These are phyloP conservation scores for Hansenula sp. DNA, from an alignment of 1,139 yeast genomes.

Conservation along the genomic window DNA sequence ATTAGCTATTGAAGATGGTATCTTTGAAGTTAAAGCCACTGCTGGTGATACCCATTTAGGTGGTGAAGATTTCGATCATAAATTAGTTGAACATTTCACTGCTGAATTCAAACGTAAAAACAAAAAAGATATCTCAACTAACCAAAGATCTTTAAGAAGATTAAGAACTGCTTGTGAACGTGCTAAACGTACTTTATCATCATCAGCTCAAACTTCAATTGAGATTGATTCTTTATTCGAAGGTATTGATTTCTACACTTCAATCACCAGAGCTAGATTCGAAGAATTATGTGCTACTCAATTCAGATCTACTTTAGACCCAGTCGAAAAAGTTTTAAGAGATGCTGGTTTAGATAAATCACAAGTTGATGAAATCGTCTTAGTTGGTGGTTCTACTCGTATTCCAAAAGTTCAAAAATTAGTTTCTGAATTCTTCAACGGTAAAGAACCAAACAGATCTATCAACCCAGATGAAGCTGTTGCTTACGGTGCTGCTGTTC, in stretches of 20 bases:
- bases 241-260: slow-evolving; percentile 75
- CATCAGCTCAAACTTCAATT: slow-evolving; percentile 81
- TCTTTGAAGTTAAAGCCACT: slow-evolving; percentile 97
- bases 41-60: slow-evolving; percentile 88
- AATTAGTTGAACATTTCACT: slow-evolving; percentile 73
- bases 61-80: slow-evolving; percentile 80
- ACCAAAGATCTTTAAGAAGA: slow-evolving; percentile 84
- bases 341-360: slow-evolving; percentile 78
- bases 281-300: slow-evolving; percentile 82
- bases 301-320: slow-evolving; percentile 82
- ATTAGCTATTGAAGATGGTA: slow-evolving; percentile 95
- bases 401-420: slow-evolving; percentile 90
- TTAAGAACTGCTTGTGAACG: slow-evolving; percentile 89
- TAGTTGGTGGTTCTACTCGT: slow-evolving; percentile 93
- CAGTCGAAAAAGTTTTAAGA: slow-evolving; percentile 82
- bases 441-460: slow-evolving; percentile 86
- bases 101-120: slow-evolving; percentile 83
- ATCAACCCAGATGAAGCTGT: slow-evolving; percentile 84
- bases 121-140: slow-evolving; percentile 67
- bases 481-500: slow-evolving; percentile 75
- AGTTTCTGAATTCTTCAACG: slow-evolving; percentile 83
- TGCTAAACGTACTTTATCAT: slow-evolving; percentile 84
- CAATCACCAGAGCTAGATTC: slow-evolving; percentile 87
- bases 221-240: slow-evolving; percentile 72
- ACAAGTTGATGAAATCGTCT: slow-evolving; percentile 78